Percentiles rank a stretch among this genome's conserved stretches.
phyloP scores from a whole-genome alignment of 768 basidiomycete species.

The Panus rudis region DNA sequence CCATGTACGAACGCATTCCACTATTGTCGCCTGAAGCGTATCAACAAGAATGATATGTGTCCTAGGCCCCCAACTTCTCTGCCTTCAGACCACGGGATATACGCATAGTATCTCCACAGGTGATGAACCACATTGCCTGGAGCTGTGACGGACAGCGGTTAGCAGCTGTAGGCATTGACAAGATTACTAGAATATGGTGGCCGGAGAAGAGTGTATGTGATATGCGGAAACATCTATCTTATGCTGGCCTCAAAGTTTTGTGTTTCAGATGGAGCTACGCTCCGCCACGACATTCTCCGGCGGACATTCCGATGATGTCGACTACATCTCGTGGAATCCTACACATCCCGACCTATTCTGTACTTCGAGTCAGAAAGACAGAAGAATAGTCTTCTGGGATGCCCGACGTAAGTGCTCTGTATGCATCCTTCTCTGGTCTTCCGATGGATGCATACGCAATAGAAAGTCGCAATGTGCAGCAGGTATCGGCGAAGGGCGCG shows the following conservation, averaged over 20 bases:
- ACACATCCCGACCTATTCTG: constrained; percentile 80
- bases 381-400: constrained; percentile 77
- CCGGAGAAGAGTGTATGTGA: constrained; percentile 69
- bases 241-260: background rate
- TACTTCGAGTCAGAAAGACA: constrained; percentile 71
- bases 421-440: background rate
- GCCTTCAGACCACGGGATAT: constrained; percentile 75
- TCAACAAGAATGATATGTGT: background rate
- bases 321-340: constrained; percentile 80
- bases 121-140: constrained; percentile 76
- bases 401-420: constrained; percentile 55
- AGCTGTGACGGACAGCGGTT: constrained; percentile 78
- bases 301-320: constrained; percentile 73
- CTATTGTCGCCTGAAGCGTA: background rate
- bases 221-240: background rate
- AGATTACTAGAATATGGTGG: constrained; percentile 65
- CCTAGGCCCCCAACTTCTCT: constrained; percentile 70
- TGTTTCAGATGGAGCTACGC: constrained; percentile 58
- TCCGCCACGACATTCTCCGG: constrained; percentile 60
- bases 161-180: constrained; percentile 79
- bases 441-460: background rate
- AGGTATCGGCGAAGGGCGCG: constrained; percentile 47
- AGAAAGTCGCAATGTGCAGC: constrained; percentile 70
- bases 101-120: constrained; percentile 53
- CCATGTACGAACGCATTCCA: constrained; percentile 47